Evolutionary conservation across 306 rosid species (phyloP).

Genomic region (Carpinus fangiana): DNA sequence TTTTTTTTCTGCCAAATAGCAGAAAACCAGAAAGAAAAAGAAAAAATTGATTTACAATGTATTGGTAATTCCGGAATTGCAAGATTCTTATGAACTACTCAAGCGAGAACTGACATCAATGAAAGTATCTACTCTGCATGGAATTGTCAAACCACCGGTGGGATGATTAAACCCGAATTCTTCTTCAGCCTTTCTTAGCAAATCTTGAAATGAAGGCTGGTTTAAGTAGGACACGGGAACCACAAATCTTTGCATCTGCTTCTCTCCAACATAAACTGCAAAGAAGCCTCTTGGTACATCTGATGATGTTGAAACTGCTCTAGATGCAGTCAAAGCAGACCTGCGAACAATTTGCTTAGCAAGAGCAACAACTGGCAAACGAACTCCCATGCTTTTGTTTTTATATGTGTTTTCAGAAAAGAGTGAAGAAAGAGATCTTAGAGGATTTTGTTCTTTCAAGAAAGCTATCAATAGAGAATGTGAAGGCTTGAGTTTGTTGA

Average conservation of each 20-base stretch:
- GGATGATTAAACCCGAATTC: constrained; percentile 56
- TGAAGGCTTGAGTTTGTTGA: background rate
- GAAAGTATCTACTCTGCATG: constrained; percentile 42
- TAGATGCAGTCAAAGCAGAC: background rate
- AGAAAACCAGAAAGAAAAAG: background rate
- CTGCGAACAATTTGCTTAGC: constrained; percentile 14
- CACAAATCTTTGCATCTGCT: constrained; percentile 36
- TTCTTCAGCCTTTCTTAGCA: constrained; percentile 35
- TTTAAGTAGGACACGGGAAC: constrained; percentile 41
- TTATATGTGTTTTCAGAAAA: background rate
- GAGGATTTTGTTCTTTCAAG: background rate
- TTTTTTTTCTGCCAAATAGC: background rate
- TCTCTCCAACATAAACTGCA: constrained; percentile 49
- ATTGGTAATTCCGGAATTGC: background rate
- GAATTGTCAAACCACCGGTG: constrained; percentile 53
- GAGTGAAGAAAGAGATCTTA: background rate
- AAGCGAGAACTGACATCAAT: constrained; percentile 32
- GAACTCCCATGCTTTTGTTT: constrained; percentile 24
- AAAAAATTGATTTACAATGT: background rate
- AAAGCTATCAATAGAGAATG: background rate
- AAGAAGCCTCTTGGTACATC: constrained; percentile 52
- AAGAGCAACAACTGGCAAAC: constrained; percentile 18
- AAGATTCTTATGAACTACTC: background rate
- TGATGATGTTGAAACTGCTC: background rate
- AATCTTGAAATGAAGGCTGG: constrained; percentile 43